These are phyloP conservation scores for Podaxis sp. DNA, from an alignment of 768 basidiomycete species.

Conservation along the genomic window DNA sequence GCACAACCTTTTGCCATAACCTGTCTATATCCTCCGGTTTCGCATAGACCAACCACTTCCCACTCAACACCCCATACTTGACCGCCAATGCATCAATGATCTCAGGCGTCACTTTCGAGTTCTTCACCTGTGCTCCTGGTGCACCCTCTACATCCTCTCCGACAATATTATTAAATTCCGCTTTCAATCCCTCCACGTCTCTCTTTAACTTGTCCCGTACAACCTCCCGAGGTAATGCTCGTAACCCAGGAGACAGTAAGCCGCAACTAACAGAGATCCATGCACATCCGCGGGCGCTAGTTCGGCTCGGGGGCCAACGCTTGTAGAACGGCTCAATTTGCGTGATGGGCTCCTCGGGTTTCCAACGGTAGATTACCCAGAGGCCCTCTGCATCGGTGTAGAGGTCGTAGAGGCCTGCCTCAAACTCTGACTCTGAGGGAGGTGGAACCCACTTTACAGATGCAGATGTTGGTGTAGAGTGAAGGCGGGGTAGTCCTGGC, in stretches of 20 bases:
- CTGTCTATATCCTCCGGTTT: conserved; percentile 26
- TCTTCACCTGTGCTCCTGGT: background rate
- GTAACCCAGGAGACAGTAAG: background rate
- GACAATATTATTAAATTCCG: conserved; percentile 17
- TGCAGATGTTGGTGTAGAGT: background rate
- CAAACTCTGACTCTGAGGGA: conserved; percentile 11
- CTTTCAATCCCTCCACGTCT: conserved; percentile 12
- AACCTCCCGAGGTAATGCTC: conserved; percentile 5
- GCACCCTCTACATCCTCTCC: background rate
- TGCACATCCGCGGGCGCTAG: conserved; percentile 23
- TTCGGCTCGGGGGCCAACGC: conserved; percentile 36
- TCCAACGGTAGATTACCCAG: conserved; percentile 5
- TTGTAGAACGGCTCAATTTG: conserved; percentile 24
- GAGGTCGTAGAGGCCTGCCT: conserved; percentile 11
- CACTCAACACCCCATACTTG: conserved; percentile 24
- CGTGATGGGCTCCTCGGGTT: conserved; percentile 16
- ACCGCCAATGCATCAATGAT: conserved; percentile 30
- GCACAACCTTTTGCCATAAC: conserved; percentile 30
- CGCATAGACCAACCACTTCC: conserved; percentile 37
- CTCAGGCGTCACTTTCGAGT: conserved; percentile 21
- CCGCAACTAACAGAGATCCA: conserved; percentile 32
- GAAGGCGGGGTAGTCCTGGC: too few species aligned
- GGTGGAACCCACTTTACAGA: conserved; percentile 14
- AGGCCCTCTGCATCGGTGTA: conserved; percentile 19
- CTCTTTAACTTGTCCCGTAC: conserved; percentile 4